Conservation (phyloP, 805 yeast genomes). For the Ogataea kodamae region DNA sequence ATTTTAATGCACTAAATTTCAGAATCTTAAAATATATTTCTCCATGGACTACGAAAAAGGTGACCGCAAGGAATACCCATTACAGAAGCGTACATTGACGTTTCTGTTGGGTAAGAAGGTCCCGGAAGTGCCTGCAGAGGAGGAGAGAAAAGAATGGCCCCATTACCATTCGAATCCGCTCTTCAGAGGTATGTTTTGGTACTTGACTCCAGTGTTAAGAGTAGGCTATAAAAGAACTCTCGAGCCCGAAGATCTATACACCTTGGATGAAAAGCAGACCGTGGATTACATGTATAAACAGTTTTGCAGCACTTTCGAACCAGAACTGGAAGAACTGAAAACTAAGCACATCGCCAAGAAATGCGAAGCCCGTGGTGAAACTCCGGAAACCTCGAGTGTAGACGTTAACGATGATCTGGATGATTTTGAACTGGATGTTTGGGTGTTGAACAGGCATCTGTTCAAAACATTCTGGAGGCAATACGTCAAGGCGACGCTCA, state of each 20-base stretch:
- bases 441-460: conserved; percentile 35
- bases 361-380: conserved; percentile 28
- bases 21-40: too few species aligned
- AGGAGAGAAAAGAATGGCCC: conserved; percentile 51
- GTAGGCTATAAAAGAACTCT: conserved; percentile 73
- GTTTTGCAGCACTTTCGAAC: conserved; percentile 36
- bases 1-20: too few species aligned
- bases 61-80: conserved; percentile 2
- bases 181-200: conserved; percentile 54
- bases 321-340: conserved; percentile 31
- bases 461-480: conserved; percentile 47
- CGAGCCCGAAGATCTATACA: conserved; percentile 57
- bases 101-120: conserved; percentile 46
- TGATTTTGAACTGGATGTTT: conserved; percentile 26
- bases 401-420: conserved; percentile 20
- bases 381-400: conserved; percentile 19
- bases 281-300: conserved; percentile 39
- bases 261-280: conserved; percentile 40
- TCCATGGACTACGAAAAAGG: conserved; percentile 3
- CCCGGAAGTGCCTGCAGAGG: conserved; percentile 48
- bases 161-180: conserved; percentile 41
- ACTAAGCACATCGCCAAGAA: conserved; percentile 25
- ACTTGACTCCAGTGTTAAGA: conserved; percentile 61
- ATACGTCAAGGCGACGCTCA: conserved; percentile 39
- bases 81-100: conserved; percentile 51